Conservation (phyloP, 2,329 filamentous ascomycete genomes). For the Neophaeococcomyces aloes region DNA sequence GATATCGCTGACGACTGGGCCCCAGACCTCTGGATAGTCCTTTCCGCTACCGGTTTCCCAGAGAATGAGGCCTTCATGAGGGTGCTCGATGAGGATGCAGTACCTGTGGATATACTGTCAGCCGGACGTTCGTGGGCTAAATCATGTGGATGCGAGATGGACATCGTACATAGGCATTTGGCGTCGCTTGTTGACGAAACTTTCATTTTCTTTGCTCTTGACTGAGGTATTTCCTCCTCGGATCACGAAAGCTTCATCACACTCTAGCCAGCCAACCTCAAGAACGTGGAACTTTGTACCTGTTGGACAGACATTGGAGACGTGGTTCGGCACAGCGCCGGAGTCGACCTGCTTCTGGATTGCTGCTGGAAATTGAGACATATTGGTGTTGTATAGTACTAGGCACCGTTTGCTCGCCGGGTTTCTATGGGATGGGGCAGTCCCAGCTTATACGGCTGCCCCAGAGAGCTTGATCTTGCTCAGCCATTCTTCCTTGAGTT, state of each 20-base stretch:
- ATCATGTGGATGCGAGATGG: neutral
- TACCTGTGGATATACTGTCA: neutral
- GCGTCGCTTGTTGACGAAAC: conserved; percentile 63
- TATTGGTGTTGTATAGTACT: neutral
- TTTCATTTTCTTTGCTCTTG: conserved; percentile 16
- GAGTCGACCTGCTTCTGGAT: conserved; percentile 20
- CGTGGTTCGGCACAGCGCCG: conserved; percentile 17
- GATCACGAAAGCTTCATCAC: conserved; percentile 19
- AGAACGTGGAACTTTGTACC: conserved; percentile 21
- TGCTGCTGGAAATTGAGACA: conserved; percentile 6
- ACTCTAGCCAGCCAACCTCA: conserved; percentile 20
- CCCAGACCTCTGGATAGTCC: conserved; percentile 21
- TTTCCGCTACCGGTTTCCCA: conserved; percentile 22
- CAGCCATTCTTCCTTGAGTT: neutral
- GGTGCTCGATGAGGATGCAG: conserved; percentile 20
- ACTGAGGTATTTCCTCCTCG: conserved; percentile 18
- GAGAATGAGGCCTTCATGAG: conserved; percentile 21
- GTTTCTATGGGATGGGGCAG: too few species aligned
- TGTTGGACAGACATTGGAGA: conserved; percentile 20
- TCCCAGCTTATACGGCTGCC: too few species aligned
- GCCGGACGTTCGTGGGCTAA: neutral
- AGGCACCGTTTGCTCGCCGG: neutral
- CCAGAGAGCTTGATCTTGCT: neutral
- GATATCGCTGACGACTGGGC: conserved; percentile 16
- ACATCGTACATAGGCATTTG: conserved; percentile 64